Conservation (phyloP, 768 basidiomycete genomes). For the Baorangia bicolor region DNA sequence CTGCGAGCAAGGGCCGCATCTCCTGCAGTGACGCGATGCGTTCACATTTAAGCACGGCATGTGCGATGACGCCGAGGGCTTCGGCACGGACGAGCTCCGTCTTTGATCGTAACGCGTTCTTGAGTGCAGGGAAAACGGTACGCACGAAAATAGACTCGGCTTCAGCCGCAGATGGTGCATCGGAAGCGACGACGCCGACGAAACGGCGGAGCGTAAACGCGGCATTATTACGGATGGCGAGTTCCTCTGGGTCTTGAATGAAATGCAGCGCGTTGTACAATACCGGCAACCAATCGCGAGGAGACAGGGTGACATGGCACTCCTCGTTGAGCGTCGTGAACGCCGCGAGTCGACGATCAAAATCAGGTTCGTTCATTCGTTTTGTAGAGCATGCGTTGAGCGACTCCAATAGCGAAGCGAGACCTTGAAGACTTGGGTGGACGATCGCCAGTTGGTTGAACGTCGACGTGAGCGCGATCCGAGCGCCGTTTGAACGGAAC, state of each 20-base stretch:
- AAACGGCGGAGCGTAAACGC: constrained; percentile 76
- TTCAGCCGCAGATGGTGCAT: constrained; percentile 35
- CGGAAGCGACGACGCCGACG: constrained; percentile 52
- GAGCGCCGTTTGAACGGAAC: constrained; percentile 67
- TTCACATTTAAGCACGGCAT: constrained; percentile 66
- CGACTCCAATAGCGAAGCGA: constrained; percentile 57
- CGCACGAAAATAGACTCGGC: constrained; percentile 58
- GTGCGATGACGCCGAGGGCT: constrained; percentile 72
- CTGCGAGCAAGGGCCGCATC: constrained; percentile 77
- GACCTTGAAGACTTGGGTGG: constrained; percentile 40
- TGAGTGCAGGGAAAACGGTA: constrained; percentile 73
- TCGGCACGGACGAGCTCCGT: constrained; percentile 87
- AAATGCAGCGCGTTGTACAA: constrained; percentile 81
- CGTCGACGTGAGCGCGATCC: constrained; percentile 64
- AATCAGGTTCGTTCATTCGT: constrained; percentile 89
- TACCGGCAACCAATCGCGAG: constrained; percentile 75
- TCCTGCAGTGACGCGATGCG: constrained; percentile 65
- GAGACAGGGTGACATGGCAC: constrained; percentile 47
- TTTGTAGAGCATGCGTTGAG: constrained; percentile 86
- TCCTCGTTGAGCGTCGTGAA: constrained; percentile 75
- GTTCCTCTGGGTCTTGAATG: constrained; percentile 86
- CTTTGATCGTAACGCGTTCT: constrained; percentile 75
- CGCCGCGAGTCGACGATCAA: constrained; percentile 77
- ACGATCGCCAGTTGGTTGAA: constrained; percentile 52
- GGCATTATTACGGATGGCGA: constrained; percentile 82